Conservation (phyloP, 257 asterid genomes). For the Mitragyna speciosa region DNA sequence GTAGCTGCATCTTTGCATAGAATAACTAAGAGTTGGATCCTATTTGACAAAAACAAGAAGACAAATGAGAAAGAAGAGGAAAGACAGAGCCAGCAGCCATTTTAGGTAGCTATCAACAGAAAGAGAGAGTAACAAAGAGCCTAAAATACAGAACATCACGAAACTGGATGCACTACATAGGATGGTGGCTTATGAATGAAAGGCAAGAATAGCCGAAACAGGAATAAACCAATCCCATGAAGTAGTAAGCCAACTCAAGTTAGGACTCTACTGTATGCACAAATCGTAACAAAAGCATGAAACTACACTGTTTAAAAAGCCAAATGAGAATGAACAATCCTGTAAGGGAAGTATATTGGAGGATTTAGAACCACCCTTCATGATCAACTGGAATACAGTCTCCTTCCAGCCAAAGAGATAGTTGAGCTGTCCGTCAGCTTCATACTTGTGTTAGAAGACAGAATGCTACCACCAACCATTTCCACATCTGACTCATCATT, state of each 20-base stretch:
- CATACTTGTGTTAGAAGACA: conserved; percentile 9
- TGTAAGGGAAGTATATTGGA: conserved; percentile 6
- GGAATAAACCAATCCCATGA: neutral
- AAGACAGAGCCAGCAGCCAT: conserved; percentile 19
- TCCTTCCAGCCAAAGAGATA: conserved; percentile 17
- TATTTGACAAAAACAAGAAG: conserved; percentile 21
- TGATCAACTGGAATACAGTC: conserved; percentile 19
- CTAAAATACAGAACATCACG: neutral
- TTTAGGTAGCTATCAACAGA: conserved; percentile 27
- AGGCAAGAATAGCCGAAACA: neutral
- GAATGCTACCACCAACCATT: conserved; percentile 1
- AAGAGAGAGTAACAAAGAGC: neutral
- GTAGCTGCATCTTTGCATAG: conserved; percentile 31
- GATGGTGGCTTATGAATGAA: neutral
- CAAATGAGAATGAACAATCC: conserved; percentile 21
- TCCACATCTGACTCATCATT: conserved; percentile 6
- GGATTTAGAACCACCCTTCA: conserved; percentile 10
- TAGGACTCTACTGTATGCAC: conserved; percentile 46
- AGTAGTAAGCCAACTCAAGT: conserved; percentile 14
- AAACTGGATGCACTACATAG: neutral
- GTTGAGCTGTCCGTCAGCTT: conserved; percentile 17
- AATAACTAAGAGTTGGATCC: conserved; percentile 32
- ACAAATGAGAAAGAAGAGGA: neutral
- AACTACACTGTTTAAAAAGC: conserved; percentile 17
- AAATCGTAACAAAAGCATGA: conserved; percentile 22